Evolutionary conservation across 2,329 filamentous ascomycete species (phyloP), one percentile per base, ranked within the genome.

Genomic region (Didymella segeticola): DNA sequence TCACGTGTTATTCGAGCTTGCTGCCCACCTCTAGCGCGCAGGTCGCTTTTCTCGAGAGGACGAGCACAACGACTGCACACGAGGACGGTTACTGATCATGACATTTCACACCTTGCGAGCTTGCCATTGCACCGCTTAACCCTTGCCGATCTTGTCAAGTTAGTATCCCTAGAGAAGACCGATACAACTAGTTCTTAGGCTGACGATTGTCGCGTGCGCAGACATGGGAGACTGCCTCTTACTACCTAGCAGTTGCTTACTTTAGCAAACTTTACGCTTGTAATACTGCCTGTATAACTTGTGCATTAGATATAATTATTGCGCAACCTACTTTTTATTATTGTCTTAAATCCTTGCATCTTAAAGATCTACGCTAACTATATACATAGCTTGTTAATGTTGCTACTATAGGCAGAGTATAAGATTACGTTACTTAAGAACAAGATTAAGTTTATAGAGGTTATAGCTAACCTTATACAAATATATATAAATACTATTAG

Each of bases 281-380:
- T 89, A 23, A 89, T 97, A 46, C 87, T 98, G 8, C 95, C 95
- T 12, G 90, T 93, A 43, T 91, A 95, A 30, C 87, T 99, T 22
- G 95, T 95, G 22, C 91, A 96, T 73, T 91, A 95, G 51, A 96
- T 99, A 61, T 90, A 96, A 74, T 91, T 92, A 34, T 82, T 99
- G 15, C 89, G 93, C 60, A 96, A 96, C 72, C 85, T 99, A 8
- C 95, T 95, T 0, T 99, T 93, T 76, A 98, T 99, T 61, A 93
- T 99, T 49, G 95, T 99, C 22, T 93, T 93, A n/a, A 98, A 99
- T 73, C 91, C 92, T 1, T 91, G 97, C 72, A 92, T 99, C 64
- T 90, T 89, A 22, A 88, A 89, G 67, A 99, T 99, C 61, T 96
- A 98, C 80, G 88, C 90, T 76, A 98, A 97, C 77, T 99, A 99